Evolutionary conservation across 179 eudicot genomes (phyloP).

Genomic region (Silene coronaria): DNA sequence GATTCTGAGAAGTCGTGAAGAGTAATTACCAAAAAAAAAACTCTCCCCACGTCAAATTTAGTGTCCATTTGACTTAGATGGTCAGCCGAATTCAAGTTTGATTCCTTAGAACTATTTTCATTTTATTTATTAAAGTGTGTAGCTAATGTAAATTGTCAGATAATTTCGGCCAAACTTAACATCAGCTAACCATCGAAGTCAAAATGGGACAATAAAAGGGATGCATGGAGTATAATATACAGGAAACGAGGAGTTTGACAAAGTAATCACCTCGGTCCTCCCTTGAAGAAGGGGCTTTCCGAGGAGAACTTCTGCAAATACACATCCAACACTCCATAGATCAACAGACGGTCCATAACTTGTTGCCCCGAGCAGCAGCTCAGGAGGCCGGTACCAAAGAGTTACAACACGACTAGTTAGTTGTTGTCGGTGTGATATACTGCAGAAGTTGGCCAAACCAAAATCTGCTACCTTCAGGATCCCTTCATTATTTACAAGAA

Average conservation of each 20-base stretch:
- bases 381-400: constrained; percentile 87
- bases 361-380: constrained; percentile 76
- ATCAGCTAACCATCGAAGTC: neutral
- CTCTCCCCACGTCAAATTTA: neutral
- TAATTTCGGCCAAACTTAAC: neutral
- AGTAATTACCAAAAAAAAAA: neutral
- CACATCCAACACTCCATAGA: constrained; percentile 87
- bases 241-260: neutral
- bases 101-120: neutral
- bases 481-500: constrained; percentile 66
- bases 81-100: neutral
- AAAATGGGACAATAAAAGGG: neutral
- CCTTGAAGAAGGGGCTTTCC: constrained; percentile 91
- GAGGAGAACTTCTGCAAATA: constrained; percentile 70
- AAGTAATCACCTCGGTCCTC: constrained; percentile 59
- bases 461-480: constrained; percentile 74
- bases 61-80: neutral
- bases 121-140: neutral
- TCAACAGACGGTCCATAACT: constrained; percentile 69
- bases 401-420: constrained; percentile 83
- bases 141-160: neutral
- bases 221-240: neutral
- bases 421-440: constrained; percentile 60
- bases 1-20: neutral
- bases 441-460: constrained; percentile 63